A percentile compares a stretch with the other conserved stretches of the same genome.
Conservation (phyloP, 2,329 filamentous ascomycete genomes). For the Pyrenophora tritici-repentis region DNA sequence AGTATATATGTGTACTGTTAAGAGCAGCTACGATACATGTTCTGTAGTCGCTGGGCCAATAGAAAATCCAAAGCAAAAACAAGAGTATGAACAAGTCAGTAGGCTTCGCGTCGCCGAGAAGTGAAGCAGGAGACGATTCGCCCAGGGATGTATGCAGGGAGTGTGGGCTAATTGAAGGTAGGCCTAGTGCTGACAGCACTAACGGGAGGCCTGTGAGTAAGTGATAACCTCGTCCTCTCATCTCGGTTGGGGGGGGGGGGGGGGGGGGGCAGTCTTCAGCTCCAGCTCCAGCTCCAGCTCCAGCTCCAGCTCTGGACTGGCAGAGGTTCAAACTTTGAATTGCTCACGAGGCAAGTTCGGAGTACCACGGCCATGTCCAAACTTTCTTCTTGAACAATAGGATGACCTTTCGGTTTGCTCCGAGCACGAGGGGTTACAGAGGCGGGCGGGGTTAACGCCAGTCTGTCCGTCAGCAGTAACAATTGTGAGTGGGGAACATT, state of each 20-base stretch:
- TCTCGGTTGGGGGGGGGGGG: no score
- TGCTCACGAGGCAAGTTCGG: neutral
- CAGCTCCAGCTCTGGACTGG: neutral
- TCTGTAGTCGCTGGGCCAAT: no score
- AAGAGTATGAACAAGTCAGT: neutral
- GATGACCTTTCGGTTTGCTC: neutral
- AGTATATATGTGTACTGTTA: neutral
- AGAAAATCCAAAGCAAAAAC: neutral
- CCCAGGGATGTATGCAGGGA: neutral
- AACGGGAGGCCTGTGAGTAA: neutral
- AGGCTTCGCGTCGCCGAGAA: neutral
- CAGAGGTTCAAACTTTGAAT: neutral
- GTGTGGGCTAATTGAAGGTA: neutral
- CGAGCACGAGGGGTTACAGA: neutral
- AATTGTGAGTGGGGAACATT: neutral
- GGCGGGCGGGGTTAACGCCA: neutral
- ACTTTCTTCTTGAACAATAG: neutral
- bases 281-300: no score
- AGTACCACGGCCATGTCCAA: neutral
- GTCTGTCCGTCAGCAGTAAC: neutral
- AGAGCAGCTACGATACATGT: neutral
- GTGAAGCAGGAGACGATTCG: neutral
- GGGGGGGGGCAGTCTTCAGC: neutral
- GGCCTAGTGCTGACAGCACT: constrained; percentile 6
- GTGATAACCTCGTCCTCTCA: neutral